Conservation (phyloP, 495 filamentous ascomycete genomes). For the Penicillium psychrofluorescens region DNA sequence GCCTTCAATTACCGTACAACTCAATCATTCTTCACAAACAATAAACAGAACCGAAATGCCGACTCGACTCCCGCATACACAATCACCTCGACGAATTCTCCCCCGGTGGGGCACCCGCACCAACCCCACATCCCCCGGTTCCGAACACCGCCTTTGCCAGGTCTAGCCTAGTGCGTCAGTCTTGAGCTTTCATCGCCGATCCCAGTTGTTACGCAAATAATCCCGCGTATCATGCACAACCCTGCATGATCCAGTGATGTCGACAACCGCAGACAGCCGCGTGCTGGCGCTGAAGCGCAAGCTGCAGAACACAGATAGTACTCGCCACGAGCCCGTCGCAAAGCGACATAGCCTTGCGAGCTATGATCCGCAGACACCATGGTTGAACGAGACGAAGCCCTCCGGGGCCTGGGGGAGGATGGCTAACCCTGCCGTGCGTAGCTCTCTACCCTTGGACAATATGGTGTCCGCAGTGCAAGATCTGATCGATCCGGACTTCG, state of each 20-base stretch:
- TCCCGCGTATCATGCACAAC: neutral
- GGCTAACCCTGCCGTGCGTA: slow-evolving; percentile 20
- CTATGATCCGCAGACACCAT: slow-evolving; percentile 30
- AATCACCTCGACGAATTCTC: too few species aligned
- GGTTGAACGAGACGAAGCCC: slow-evolving; percentile 25
- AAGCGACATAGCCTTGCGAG: slow-evolving; percentile 23
- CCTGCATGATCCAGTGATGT: slow-evolving; percentile 8
- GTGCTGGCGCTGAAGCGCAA: slow-evolving; percentile 23
- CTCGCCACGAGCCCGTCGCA: slow-evolving; percentile 7
- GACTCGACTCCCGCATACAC: too few species aligned
- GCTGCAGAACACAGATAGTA: slow-evolving; percentile 14
- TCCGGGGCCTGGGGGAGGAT: slow-evolving; percentile 23
- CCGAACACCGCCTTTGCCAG: slow-evolving; percentile 27
- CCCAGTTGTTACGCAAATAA: slow-evolving; percentile 3
- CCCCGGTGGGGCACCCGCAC: too few species aligned
- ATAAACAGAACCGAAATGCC: too few species aligned
- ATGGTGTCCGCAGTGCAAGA: slow-evolving; percentile 39
- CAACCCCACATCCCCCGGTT: slow-evolving; percentile 8
- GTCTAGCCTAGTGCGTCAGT: too few species aligned
- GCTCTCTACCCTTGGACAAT: slow-evolving; percentile 28
- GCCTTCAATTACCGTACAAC: too few species aligned
- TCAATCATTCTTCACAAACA: too few species aligned
- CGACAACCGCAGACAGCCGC: slow-evolving; percentile 10
- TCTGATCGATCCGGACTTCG: slow-evolving; percentile 37
- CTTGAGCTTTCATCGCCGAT: too few species aligned